Conservation (phyloP, 163 green algal species). For the Picocystis sp. region DNA sequence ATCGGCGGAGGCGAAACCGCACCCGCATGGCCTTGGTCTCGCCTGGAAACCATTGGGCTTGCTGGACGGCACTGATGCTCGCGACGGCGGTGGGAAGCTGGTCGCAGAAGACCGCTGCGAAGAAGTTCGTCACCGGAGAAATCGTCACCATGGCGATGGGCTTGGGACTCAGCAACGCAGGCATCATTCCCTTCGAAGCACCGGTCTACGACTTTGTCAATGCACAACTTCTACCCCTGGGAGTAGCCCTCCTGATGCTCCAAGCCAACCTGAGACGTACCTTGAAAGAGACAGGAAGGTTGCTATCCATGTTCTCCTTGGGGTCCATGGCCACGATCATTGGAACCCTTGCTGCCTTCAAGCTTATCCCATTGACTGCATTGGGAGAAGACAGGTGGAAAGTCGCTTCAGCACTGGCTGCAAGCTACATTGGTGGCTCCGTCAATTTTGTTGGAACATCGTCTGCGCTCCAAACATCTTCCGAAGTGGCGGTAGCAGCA, state of each 20-base stretch:
- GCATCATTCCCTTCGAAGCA: constrained; percentile 14
- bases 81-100: too few relatives aligned
- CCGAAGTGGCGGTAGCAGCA: constrained; percentile 12
- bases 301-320: constrained; percentile 33
- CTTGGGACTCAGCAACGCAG: constrained; percentile 9
- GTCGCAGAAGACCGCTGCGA: too few relatives aligned
- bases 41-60: too few relatives aligned
- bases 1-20: too few relatives aligned
- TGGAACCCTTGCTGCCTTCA: constrained; percentile 35
- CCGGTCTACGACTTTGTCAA: constrained; percentile 25
- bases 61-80: too few relatives aligned
- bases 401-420: constrained; percentile 39
- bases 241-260: constrained; percentile 25
- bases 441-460: constrained; percentile 52
- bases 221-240: constrained; percentile 29
- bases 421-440: constrained; percentile 47
- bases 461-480: constrained; percentile 12
- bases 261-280: constrained; percentile 14
- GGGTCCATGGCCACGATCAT: constrained; percentile 35
- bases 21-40: too few relatives aligned
- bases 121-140: too few relatives aligned
- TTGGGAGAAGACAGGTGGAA: constrained; percentile 35
- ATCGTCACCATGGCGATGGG: constrained; percentile 19
- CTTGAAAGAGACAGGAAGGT: constrained; percentile 9
- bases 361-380: constrained; percentile 15